A percentile compares a stretch with the other conserved stretches of the same genome.
Conservation (phyloP, 371 early-diverging fungal species). For the Umbelopsis sp. region DNA sequence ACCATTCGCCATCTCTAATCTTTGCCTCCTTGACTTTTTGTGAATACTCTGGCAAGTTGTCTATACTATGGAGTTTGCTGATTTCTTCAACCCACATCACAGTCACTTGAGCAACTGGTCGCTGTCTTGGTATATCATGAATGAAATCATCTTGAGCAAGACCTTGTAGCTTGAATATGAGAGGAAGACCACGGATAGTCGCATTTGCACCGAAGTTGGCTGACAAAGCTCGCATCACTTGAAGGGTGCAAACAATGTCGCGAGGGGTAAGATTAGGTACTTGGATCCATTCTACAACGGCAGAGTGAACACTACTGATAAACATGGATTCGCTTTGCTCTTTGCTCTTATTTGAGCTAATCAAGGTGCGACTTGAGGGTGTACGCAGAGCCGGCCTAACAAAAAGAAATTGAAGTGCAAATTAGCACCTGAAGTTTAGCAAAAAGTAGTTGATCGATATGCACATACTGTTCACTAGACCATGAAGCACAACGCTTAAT, state of each 20-base stretch:
- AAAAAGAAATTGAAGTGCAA: neutral
- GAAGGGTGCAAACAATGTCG: conserved; percentile 63
- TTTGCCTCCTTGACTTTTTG: conserved; percentile 38
- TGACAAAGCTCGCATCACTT: conserved; percentile 55
- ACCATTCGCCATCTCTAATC: conserved; percentile 38
- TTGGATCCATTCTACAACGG: conserved; percentile 61
- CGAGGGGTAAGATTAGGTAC: conserved; percentile 50
- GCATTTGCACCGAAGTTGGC: conserved; percentile 62
- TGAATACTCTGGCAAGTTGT: conserved; percentile 34
- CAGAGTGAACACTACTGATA: conserved; percentile 55
- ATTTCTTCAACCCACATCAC: conserved; percentile 57
- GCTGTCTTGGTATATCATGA: conserved; percentile 48
- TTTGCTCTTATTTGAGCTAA: conserved; percentile 22
- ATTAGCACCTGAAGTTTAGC: neutral
- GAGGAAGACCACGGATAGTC: conserved; percentile 62
- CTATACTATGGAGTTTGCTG: conserved; percentile 40
- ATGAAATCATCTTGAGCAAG: conserved; percentile 40
- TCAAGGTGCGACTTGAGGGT: neutral
- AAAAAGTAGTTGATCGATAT: neutral
- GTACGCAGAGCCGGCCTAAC: neutral
- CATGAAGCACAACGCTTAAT: conserved; percentile 3
- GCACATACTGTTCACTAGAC: neutral
- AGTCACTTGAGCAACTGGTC: conserved; percentile 61
- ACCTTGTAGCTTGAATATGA: conserved; percentile 64
- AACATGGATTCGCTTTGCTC: conserved; percentile 54